These are phyloP conservation scores for Cercospora janseana DNA, from an alignment of 2,329 filamentous ascomycete genomes.

Conservation along the genomic window DNA sequence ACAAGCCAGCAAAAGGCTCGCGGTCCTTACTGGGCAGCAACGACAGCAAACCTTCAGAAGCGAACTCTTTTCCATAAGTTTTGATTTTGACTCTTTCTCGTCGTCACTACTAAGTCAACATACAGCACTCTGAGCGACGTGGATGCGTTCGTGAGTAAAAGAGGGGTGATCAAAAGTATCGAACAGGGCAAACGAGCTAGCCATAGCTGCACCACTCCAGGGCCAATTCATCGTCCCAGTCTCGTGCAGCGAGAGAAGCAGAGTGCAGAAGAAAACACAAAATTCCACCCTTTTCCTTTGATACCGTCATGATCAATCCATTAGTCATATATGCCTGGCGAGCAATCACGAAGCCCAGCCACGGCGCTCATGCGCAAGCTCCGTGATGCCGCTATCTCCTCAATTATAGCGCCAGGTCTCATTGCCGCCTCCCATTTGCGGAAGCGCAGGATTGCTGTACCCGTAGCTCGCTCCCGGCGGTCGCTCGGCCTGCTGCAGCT, in stretches of 20 bases:
- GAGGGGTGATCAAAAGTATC: too few species aligned
- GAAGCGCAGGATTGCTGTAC: conserved; percentile 32
- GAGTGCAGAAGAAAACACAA: background rate
- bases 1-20: too few species aligned
- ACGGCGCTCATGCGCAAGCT: background rate
- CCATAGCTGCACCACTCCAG: too few species aligned
- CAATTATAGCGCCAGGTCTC: conserved; percentile 34
- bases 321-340: conserved; percentile 1
- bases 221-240: too few species aligned
- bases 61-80: too few species aligned
- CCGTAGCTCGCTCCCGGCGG: conserved; percentile 19
- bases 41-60: too few species aligned
- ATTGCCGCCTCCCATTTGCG: conserved; percentile 30
- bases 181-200: too few species aligned
- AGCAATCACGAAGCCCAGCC: background rate
- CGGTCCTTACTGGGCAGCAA: too few species aligned
- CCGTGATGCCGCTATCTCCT: background rate
- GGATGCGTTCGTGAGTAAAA: too few species aligned
- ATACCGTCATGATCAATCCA: background rate
- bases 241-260: conserved; percentile 4
- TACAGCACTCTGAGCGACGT: too few species aligned
- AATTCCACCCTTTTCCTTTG: background rate
- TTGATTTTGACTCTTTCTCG: too few species aligned
- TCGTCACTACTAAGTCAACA: too few species aligned
- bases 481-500: conserved; percentile 11